phyloP scores from a whole-genome alignment of 805 yeast genomes.

The Barnettozyma salicaria region DNA sequence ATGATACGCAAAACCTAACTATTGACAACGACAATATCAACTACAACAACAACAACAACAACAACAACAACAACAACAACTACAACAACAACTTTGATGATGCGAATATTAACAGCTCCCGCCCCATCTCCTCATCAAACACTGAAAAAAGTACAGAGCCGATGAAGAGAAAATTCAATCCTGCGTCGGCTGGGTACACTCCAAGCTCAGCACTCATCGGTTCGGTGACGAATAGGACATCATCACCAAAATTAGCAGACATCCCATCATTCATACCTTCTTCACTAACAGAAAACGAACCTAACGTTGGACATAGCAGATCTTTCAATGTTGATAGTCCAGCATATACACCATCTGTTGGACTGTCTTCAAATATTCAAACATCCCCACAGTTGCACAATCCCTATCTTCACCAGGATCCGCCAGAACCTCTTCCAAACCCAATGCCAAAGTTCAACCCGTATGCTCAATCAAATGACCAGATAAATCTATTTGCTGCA shows the following conservation, averaged over 20 bases:
- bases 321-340: slow-evolving; percentile 23
- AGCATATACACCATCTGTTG: slow-evolving; percentile 28
- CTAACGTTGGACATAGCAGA: slow-evolving; percentile 24
- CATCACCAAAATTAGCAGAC: slow-evolving; percentile 36
- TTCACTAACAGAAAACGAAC: neutral
- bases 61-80: slow-evolving; percentile 8
- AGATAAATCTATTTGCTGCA: slow-evolving; percentile 9
- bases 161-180: slow-evolving; percentile 42
- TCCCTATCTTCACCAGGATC: slow-evolving; percentile 11
- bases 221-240: slow-evolving; percentile 9
- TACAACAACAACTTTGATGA: neutral
- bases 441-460: slow-evolving; percentile 16
- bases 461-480: slow-evolving; percentile 14
- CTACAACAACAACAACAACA: slow-evolving; percentile 5
- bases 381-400: slow-evolving; percentile 11
- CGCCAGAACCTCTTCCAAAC: slow-evolving; percentile 3
- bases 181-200: slow-evolving; percentile 51
- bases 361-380: slow-evolving; percentile 3
- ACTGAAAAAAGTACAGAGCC: slow-evolving; percentile 2
- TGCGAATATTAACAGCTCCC: neutral
- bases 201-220: slow-evolving; percentile 29
- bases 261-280: slow-evolving; percentile 27
- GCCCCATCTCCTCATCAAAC: neutral
- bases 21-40: slow-evolving; percentile 5
- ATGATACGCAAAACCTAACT: neutral